Base-by-base conservation (phyloP, 345 rosid species). In the Cardamine chenopodiifolia region DNA sequence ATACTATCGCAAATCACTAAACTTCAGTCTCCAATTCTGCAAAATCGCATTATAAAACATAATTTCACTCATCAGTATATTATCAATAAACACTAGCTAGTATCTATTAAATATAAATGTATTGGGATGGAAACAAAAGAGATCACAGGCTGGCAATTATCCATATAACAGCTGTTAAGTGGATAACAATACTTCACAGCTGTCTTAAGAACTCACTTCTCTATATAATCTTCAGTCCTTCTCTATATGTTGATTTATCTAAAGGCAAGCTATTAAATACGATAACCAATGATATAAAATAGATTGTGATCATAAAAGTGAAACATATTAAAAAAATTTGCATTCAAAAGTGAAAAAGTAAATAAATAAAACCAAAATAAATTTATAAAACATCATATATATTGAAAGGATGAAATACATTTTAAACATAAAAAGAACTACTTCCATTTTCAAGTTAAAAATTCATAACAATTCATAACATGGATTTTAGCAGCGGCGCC, bases 101-200 rank as follows among this genome's bases (percentile, higher is more conserved):
- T 8, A 44, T 44, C 48, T 44, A 31, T 9, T 17, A 4, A 15
- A 15, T 11, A 14, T 29, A 62, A 62, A 23, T 22, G 48, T 34
- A 55, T 45, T 56, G 19, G 68, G 55, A 66, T 57, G 31, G 22
- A 28, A 74, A 66, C 52, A 66, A 49, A 62, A 54, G 70, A 76
- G 59, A 62, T 13, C 26, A 66, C 70, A 62, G 40, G 79, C 62
- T 69, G 75, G 70, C 59, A 28, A 54, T 76, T 76, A 62, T 50
- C 79, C 54, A 62, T 29, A 9, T 34, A 70, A 62, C 56, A 69
- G 79, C 70, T 76, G 70, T 69, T 69, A 53, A 76, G 70, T 62
- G 29, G 47, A 62, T 63, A 68, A 69, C 70, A 76, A 53, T 70
- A 54, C 42, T 62, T 76, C 65, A 69, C 65, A 76, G 70, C 79